Percentiles rank a stretch among this genome's conserved stretches.
phyloP scores from a whole-genome alignment of 2,329 filamentous ascomycete genomes.

The Penicillium paneum region DNA sequence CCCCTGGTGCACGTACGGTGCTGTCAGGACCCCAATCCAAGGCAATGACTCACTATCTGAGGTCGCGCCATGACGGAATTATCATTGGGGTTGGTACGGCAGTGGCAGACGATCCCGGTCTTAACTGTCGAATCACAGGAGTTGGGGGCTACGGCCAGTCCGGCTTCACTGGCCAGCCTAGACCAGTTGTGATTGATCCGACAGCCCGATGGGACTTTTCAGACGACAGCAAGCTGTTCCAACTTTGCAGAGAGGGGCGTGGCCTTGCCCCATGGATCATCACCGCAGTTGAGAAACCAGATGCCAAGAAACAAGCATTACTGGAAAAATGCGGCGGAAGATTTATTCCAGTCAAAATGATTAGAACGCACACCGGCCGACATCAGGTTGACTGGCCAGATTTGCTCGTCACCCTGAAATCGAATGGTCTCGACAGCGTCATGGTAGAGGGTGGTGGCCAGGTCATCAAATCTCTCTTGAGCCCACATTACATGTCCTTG shows the following conservation, averaged over 20 bases:
- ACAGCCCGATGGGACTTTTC: slow-evolving; percentile 64
- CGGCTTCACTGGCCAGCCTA: slow-evolving; percentile 60
- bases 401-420: slow-evolving; percentile 55
- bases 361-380: slow-evolving; percentile 8
- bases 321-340: slow-evolving; percentile 32
- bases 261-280: slow-evolving; percentile 73
- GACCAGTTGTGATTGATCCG: slow-evolving; percentile 78
- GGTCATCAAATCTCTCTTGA: slow-evolving; percentile 76
- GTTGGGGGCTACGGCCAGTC: slow-evolving; percentile 52
- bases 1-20: slow-evolving; percentile 70
- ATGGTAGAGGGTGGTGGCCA: slow-evolving; percentile 87
- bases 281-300: slow-evolving; percentile 25
- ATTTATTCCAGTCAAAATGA: slow-evolving; percentile 28
- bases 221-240: slow-evolving; percentile 60
- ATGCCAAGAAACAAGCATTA: slow-evolving; percentile 15
- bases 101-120: slow-evolving; percentile 74
- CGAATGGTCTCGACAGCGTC: slow-evolving; percentile 64
- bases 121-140: slow-evolving; percentile 75
- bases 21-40: slow-evolving; percentile 82
- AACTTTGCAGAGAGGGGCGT: slow-evolving; percentile 57
- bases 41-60: slow-evolving; percentile 92
- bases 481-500: slow-evolving; percentile 52
- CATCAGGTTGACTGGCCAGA: slow-evolving; percentile 54
- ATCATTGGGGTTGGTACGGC: slow-evolving; percentile 82
- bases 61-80: slow-evolving; percentile 78